Evolutionary conservation across 225 moss, liverwort and hornwort species (phyloP).

Genomic region (Physcomitrium patens): DNA sequence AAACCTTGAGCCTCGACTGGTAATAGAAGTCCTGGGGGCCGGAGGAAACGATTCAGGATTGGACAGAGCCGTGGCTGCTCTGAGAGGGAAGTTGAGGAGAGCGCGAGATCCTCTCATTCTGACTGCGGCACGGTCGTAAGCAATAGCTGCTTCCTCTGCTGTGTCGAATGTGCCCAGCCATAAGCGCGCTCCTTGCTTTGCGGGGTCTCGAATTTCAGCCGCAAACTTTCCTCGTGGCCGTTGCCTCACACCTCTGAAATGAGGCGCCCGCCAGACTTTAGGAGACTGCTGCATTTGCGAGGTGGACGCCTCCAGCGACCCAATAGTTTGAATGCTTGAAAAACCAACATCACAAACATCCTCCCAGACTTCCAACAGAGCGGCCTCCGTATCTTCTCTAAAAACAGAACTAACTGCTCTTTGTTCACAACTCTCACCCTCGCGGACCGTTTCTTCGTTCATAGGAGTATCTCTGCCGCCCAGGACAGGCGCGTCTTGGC

Average conservation of each 20-base stretch:
- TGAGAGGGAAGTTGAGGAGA: conserved; percentile 56
- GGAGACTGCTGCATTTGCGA: not conserved
- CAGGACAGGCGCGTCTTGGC: too few species aligned
- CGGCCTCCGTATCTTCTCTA: not conserved
- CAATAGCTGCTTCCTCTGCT: conserved; percentile 56
- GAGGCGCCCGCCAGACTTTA: conserved; percentile 5
- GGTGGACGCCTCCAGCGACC: not conserved
- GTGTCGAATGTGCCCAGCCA: conserved; percentile 64
- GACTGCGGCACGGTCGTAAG: conserved; percentile 56
- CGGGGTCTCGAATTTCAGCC: conserved; percentile 59
- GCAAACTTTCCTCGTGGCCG: conserved; percentile 53
- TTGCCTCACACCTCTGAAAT: conserved; percentile 46
- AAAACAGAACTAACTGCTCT: too few species aligned
- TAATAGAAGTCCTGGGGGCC: conserved; percentile 23
- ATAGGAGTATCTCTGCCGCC: too few species aligned
- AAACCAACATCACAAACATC: not conserved
- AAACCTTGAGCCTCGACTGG: conserved; percentile 28
- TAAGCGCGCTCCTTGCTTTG: conserved; percentile 45
- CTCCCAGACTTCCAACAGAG: not conserved
- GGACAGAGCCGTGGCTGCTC: conserved; percentile 39
- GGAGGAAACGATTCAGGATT: conserved; percentile 40
- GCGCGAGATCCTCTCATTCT: conserved; percentile 52
- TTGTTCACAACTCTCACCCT: too few species aligned
- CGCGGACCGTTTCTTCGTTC: too few species aligned
- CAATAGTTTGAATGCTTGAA: not conserved